Base-by-base conservation (phyloP, 495 filamentous ascomycete species). In the Neurospora sp. region DNA sequence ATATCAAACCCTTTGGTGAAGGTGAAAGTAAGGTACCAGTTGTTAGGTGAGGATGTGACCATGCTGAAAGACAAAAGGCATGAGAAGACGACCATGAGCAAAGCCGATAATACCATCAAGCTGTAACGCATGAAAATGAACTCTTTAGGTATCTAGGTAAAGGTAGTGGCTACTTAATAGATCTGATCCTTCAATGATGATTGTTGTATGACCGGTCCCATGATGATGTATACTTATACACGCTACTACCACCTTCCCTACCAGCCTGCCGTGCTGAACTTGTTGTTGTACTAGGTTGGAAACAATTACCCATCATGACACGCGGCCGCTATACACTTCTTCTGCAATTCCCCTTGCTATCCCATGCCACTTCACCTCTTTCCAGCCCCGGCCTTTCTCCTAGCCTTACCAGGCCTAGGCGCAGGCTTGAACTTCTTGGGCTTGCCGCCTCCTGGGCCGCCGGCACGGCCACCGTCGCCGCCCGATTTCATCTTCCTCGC, bases 401-500 rank as follows among this genome's bases (percentile, higher is more conserved):
- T 78, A 8, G 72, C 76, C 80, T 86, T 86, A 4, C 85, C 85
- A 31, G 70, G 72, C 74, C 79, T 71, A 4, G 75, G 69, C 69
- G 77, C 73, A 71, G 73, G 74, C 16, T 70, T 49, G 5, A 69
- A 42, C 73, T 71, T 54, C 74, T 66, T 79, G 9, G 77, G 75
- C 72, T 75, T 80, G 39, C 75, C 77, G 23, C 71, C 72, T 38
- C 69, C 60, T 70, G 74, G 71, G 72, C 76, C 71, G 72, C 77
- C 46, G 73, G 73, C 20, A 9, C 44, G 42, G 39, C 72, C 71
- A 20, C 60, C 42, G 37, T 40, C 76, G 40, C 72, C 76, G 38
- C 78, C 77, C 35, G 73, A 82, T 86, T 97, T 97, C 92, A 97
- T 96, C 86, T 91, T 91, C 88, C 90, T 93, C 27, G 81, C 85